These are phyloP conservation scores for Albatrellus sp. DNA, from an alignment of 1,284 basidiomycete genomes.

Conservation along the genomic window DNA sequence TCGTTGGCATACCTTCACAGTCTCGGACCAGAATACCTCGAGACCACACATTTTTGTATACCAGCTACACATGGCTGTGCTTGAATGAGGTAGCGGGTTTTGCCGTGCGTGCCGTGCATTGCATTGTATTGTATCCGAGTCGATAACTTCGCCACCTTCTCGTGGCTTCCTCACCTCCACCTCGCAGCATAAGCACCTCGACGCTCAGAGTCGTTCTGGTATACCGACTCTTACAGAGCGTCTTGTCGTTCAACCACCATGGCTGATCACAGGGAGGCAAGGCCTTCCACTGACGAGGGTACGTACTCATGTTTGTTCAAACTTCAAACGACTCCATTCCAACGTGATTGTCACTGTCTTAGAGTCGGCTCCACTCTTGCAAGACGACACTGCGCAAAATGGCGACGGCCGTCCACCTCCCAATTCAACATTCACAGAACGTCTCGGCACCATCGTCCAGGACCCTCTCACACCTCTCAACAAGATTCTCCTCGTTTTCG, in stretches of 20 bases:
- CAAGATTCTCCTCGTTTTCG: conserved; percentile 67
- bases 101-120: too few species aligned
- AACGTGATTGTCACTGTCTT: conserved; percentile 1
- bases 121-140: neutral
- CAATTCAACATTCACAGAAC: conserved; percentile 31
- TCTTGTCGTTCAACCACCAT: conserved; percentile 4
- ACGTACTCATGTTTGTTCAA: neutral
- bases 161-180: neutral
- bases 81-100: too few species aligned
- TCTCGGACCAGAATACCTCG: too few species aligned
- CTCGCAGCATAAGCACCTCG: conserved; percentile 1
- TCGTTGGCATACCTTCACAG: too few species aligned
- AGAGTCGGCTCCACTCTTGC: conserved; percentile 48
- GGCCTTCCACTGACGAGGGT: conserved; percentile 18
- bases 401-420: conserved; percentile 13
- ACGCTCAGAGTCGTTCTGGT: neutral
- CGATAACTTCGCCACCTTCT: neutral
- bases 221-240: neutral
- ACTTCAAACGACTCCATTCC: conserved; percentile 1
- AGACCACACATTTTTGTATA: too few species aligned
- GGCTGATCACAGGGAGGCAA: conserved; percentile 15
- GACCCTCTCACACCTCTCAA: conserved; percentile 79
- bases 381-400: conserved; percentile 24
- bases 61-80: too few species aligned
- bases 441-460: conserved; percentile 43